phyloP scores from a whole-genome alignment of 495 filamentous ascomycete genomes.

The Entonaema liquescens region DNA sequence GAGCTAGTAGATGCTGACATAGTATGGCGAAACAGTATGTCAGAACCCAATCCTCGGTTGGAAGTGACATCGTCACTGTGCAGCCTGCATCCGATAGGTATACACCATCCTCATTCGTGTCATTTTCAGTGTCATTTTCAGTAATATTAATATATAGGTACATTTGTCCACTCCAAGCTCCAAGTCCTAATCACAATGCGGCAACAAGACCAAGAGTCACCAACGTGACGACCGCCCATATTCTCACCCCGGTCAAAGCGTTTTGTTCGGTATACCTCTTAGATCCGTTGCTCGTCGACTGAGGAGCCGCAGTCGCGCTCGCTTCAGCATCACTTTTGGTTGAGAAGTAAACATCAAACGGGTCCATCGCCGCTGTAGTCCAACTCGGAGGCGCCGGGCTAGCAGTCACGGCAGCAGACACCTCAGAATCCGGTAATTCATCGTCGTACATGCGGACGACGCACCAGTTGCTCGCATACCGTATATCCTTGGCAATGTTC shows the following conservation, averaged over 20 bases:
- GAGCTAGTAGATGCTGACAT: too few species aligned
- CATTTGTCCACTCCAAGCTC: background rate
- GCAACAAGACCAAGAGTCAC: slow-evolving; percentile 16
- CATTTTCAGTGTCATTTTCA: too few species aligned
- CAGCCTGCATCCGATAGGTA: too few species aligned
- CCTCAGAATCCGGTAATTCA: slow-evolving; percentile 16
- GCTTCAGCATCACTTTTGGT: slow-evolving; percentile 1
- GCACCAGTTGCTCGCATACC: slow-evolving; percentile 24
- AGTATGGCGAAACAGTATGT: too few species aligned
- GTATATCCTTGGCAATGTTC: slow-evolving; percentile 17
- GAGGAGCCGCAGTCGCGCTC: slow-evolving; percentile 17
- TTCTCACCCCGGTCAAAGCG: background rate
- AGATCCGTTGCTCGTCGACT: slow-evolving; percentile 11
- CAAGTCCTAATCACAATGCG: slow-evolving; percentile 14
- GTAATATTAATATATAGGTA: too few species aligned
- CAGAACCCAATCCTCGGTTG: too few species aligned
- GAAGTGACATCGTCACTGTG: too few species aligned
- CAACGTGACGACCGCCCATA: slow-evolving; percentile 20
- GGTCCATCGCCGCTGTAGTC: slow-evolving; percentile 29
- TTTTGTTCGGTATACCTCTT: background rate
- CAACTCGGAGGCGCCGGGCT: slow-evolving; percentile 32
- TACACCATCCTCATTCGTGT: too few species aligned
- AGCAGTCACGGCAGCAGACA: slow-evolving; percentile 24
- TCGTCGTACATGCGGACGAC: slow-evolving; percentile 33
- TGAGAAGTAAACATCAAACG: slow-evolving; percentile 3